Base-by-base conservation (phyloP, 1,284 basidiomycete genomes). In the Rhodotorula sp. region DNA sequence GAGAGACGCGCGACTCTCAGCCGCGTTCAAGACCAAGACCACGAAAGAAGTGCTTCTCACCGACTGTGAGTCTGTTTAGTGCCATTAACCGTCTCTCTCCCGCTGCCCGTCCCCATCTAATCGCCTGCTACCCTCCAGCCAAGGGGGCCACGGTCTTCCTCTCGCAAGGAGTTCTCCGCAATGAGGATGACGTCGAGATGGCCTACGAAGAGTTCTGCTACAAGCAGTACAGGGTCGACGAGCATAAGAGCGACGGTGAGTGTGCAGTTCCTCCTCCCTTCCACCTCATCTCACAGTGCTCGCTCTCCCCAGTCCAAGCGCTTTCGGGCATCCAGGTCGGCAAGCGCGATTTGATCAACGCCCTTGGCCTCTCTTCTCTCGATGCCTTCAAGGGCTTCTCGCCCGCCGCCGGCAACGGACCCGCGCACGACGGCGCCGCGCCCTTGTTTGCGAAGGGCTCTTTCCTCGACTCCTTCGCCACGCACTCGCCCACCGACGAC, bases 191-290 rank as follows among this genome's bases (percentile, higher is more conserved):
- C 54, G 54, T 50, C 28, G 66, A 61, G 60, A 49, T 43, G 31
- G 34, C 43, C 45, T 67, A 43, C 66, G 45, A 55, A 18, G 66
- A 62, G 60, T 67, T 49, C 54, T 67, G 66, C 60, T 67, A 67
- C 66, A 67, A 67, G 66, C 19, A 56, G 2, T 19, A 43, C 66
- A 57, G 49, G 52, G 18, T 26, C 23, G 21, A 55, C 45, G 12
- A 26, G 60, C 60, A 61, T 47, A 14, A 56, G 5, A 34, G 28
- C 12, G 50, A 66, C 16, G 60, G 65, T 61, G 50, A 54, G 65
- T 23, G 5, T 7, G 34, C 34, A 34, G 34, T 34, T 34, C 34
- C 34, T 34, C 34, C 7, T 7, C 4, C 34, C 34, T 34, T 34
- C 34, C 7, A 34, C 34, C 34, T 34, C 34, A 4, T 34, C 34